Base-by-base conservation (phyloP, 148 eudicot genomes). In the Rhododendron kiyosumense region DNA sequence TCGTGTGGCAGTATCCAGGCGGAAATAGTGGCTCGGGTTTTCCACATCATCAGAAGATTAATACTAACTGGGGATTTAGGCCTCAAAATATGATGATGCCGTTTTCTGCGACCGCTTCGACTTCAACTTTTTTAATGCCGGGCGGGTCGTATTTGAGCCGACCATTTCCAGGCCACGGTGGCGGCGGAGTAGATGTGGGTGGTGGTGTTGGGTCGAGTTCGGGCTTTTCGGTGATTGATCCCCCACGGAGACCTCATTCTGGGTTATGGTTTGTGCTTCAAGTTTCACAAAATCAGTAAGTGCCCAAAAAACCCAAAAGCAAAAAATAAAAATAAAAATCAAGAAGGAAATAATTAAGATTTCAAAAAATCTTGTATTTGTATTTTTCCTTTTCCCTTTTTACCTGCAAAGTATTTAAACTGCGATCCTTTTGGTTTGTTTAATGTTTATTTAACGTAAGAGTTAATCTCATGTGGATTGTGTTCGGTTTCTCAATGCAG, bases 201-300 rank as follows among this genome's bases (percentile, higher is more conserved):
- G 85, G 89, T 2, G 74, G 74, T 28, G 74, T 71, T 4, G 76
- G 76, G 83, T 88, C 87, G 5, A 71, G 91, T 83, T 83, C 86
- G 0, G 93, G 91, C 87, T 86, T 92, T 79, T 85, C 94, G 83
- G 83, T 93, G 22, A 78, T 94, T 41, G 89, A 93, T 75, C 96
- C 98, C 46, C 96, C 96, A 0, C 86, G 91, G 46, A 91, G 94
- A 83, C 98, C 93, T 82, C 94, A 90, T 83, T 88, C 94, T n/a
- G 95, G 96, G 41, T 65, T 96, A 51, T 96, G 99, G 99, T 96
- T 96, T 84, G 65, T 87, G 90, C 93, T 96, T 30, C 97, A 89
- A 86, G 93, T 98, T 52, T 92, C 92, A 43, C 90, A 63, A 71
- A 92, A 89, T 78, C 97, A 92, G 99, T 96, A 90, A 88, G 96